These are phyloP conservation scores for Ascochyta rabiei DNA, from an alignment of 2,329 filamentous ascomycete genomes.

Conservation along the genomic window DNA sequence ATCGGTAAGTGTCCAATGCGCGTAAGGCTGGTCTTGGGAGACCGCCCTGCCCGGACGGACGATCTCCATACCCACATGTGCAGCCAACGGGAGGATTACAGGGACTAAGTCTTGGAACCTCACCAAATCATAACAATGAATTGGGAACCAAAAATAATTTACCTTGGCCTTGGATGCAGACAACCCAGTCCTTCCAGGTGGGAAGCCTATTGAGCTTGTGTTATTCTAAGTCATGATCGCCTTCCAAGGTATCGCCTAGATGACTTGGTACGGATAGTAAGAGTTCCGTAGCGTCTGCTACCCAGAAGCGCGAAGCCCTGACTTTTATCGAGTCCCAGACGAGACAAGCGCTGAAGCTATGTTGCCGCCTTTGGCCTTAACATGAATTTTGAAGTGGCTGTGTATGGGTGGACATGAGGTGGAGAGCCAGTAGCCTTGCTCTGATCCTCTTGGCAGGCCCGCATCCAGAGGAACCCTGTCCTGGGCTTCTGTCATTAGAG, in stretches of 20 bases:
- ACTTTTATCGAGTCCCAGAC: neutral
- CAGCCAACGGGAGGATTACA: constrained; percentile 5
- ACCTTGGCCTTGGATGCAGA: constrained; percentile 1
- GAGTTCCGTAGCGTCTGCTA: constrained; percentile 24
- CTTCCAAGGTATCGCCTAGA: constrained; percentile 40
- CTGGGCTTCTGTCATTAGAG: constrained; percentile 12
- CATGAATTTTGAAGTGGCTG: constrained; percentile 5
- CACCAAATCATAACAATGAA: neutral
- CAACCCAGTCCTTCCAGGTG: neutral
- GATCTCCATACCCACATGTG: constrained; percentile 4
- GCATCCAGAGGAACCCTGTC: neutral
- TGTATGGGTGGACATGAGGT: constrained; percentile 2
- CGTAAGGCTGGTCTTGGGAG: neutral
- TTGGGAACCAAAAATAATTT: neutral
- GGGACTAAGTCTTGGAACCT: neutral
- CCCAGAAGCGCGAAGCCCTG: constrained; percentile 2
- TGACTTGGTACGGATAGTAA: constrained; percentile 27
- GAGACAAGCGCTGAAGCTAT: constrained; percentile 1
- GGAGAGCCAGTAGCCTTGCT: constrained; percentile 11
- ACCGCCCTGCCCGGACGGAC: constrained; percentile 1
- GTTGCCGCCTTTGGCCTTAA: neutral
- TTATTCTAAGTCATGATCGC: constrained; percentile 5
- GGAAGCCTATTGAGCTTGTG: neutral
- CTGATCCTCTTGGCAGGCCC: constrained; percentile 13
- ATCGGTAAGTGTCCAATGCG: neutral